Conservation (phyloP, 257 asterid species). For the Forsythia suspensa region DNA sequence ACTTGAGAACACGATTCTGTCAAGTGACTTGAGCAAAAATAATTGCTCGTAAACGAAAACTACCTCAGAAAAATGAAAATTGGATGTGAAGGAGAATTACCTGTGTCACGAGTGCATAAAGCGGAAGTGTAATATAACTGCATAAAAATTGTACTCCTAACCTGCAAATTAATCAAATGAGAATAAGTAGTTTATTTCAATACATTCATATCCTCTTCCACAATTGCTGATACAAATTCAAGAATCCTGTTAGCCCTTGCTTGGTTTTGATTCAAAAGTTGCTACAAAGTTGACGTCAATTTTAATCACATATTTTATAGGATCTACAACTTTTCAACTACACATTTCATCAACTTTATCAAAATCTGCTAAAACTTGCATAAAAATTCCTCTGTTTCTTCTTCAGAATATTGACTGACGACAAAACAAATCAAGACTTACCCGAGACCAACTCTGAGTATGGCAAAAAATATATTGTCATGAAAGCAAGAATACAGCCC, state of each 20-base stretch:
- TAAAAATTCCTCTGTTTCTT: too few species aligned
- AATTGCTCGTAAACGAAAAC: background rate
- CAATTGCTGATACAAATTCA: background rate
- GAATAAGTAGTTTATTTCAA: background rate
- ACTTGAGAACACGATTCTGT: background rate
- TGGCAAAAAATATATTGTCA: constrained; percentile 51
- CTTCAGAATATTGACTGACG: background rate
- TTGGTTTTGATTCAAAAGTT: too few species aligned
- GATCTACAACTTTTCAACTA: too few species aligned
- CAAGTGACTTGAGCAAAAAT: background rate
- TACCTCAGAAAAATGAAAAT: background rate
- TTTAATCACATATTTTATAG: too few species aligned
- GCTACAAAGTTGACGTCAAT: too few species aligned
- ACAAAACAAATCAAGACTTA: constrained; percentile 27
- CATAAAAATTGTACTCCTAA: constrained; percentile 68
- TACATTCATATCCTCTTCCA: background rate
- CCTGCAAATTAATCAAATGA: constrained; percentile 40
- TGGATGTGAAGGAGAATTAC: constrained; percentile 29
- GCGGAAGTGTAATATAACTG: constrained; percentile 95
- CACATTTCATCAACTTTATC: too few species aligned
- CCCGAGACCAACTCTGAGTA: constrained; percentile 77
- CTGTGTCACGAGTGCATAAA: constrained; percentile 96
- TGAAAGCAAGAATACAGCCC: constrained; percentile 90
- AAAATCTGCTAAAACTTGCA: too few species aligned
- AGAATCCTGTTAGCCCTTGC: background rate